Conservation (phyloP, 2,329 filamentous ascomycete genomes). For the Ceratocystis alfenasii region DNA sequence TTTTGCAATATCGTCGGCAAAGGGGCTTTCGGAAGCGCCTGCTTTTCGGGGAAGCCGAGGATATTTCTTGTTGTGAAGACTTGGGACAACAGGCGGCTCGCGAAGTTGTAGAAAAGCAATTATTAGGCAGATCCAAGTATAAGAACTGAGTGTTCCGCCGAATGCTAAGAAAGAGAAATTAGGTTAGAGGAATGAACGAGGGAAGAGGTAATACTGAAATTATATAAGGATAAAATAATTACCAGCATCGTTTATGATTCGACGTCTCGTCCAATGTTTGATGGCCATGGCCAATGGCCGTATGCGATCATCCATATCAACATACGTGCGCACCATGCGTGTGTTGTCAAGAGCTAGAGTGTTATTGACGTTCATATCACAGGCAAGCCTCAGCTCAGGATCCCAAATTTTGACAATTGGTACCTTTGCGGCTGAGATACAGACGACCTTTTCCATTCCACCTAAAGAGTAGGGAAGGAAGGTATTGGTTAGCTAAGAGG, state of each 20-base stretch:
- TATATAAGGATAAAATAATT: constrained; percentile 31
- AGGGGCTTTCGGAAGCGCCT: constrained; percentile 59
- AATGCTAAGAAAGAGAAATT: constrained; percentile 46
- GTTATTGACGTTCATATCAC: constrained; percentile 99
- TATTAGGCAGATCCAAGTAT: constrained; percentile 98
- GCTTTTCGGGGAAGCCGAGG: constrained; percentile 41
- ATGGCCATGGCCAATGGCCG: constrained; percentile 90
- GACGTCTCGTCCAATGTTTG: constrained; percentile 90
- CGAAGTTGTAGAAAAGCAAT: constrained; percentile 89
- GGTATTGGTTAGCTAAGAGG: neutral
- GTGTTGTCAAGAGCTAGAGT: constrained; percentile 91
- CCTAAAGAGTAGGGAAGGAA: constrained; percentile 39
- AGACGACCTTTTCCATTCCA: constrained; percentile 94
- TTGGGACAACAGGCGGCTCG: constrained; percentile 70
- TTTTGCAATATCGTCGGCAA: constrained; percentile 73
- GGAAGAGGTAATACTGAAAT: neutral
- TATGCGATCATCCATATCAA: constrained; percentile 82
- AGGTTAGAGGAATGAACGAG: neutral
- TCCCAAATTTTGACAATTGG: constrained; percentile 99
- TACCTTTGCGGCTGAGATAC: constrained; percentile 87
- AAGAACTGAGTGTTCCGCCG: constrained; percentile 89
- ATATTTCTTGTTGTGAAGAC: constrained; percentile 63
- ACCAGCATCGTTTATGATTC: constrained; percentile 95
- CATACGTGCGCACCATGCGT: constrained; percentile 93
- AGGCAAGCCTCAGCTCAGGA: constrained; percentile 75